Percentiles rank a stretch among this genome's conserved stretches.
Evolutionary conservation across 306 rosid genomes (phyloP).

Genomic region (Benincasa hispida): DNA sequence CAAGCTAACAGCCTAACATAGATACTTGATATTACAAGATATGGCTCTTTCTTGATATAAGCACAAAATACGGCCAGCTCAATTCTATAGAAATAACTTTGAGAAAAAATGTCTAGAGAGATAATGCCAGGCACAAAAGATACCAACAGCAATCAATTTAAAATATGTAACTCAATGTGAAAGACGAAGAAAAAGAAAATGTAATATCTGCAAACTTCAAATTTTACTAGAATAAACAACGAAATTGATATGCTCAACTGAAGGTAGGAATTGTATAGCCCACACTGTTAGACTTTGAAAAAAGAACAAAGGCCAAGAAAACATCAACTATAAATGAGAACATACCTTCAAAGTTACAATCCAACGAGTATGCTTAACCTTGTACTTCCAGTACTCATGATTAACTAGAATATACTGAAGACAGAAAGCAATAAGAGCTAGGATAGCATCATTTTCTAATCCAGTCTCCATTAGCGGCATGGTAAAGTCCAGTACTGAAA

Average conservation of each 20-base stretch:
- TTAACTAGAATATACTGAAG: constrained; percentile 75
- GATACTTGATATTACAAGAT: not conserved
- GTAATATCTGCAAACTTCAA: not conserved
- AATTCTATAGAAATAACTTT: not conserved
- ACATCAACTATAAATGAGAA: not conserved
- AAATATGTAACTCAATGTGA: not conserved
- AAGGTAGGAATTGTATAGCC: not conserved
- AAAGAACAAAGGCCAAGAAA: not conserved
- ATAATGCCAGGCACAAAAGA: not conserved
- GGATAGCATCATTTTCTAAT: constrained; percentile 62
- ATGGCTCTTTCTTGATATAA: not conserved
- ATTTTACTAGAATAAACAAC: too few relatives aligned
- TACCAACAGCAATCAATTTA: not conserved
- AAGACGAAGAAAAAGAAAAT: not conserved
- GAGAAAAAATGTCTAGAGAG: not conserved
- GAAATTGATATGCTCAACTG: not conserved
- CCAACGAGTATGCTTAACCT: constrained; percentile 66
- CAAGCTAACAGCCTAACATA: not conserved
- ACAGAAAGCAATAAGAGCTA: constrained; percentile 64
- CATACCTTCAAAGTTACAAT: constrained; percentile 72
- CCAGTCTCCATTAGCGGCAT: constrained; percentile 73
- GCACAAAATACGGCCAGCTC: not conserved
- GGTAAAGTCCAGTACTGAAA: constrained; percentile 88
- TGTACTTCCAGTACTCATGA: constrained; percentile 86
- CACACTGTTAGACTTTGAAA: not conserved